phyloP scores from a whole-genome alignment of 2,329 filamentous ascomycete species.

The Xylaria digitata region DNA sequence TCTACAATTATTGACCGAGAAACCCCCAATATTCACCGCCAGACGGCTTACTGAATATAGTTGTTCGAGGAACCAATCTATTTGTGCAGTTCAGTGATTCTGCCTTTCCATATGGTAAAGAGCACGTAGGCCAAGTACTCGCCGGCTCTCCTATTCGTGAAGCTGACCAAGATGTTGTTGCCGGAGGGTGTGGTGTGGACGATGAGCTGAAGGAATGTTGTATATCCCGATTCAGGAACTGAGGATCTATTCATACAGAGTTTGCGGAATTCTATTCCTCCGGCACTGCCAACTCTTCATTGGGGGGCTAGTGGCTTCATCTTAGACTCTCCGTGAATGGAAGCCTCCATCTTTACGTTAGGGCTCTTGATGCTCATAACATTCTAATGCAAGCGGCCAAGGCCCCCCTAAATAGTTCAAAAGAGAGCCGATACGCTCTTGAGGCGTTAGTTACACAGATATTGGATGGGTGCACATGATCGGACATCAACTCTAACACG shows the following conservation, averaged over 20 bases:
- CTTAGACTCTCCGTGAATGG: background rate
- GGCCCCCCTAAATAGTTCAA: background rate
- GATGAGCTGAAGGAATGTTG: slow-evolving; percentile 11
- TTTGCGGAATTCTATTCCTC: background rate
- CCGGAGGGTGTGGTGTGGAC: background rate
- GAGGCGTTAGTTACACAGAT: too few relatives aligned
- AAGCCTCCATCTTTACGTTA: background rate
- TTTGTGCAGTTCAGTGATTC: background rate
- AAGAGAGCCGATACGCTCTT: background rate
- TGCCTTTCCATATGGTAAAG: background rate
- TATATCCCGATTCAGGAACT: background rate
- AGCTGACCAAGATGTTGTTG: background rate
- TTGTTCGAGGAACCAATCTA: background rate
- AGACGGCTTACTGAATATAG: background rate
- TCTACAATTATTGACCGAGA: slow-evolving; percentile 10
- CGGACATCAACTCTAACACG: background rate
- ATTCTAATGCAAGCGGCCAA: background rate
- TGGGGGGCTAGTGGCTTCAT: background rate
- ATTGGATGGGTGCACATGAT: background rate
- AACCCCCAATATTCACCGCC: background rate
- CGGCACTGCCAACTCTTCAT: background rate
- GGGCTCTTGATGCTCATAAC: background rate
- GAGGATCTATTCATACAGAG: background rate
- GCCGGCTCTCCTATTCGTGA: background rate
- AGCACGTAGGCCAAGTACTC: background rate